Evolutionary conservation across 805 yeast species (phyloP).

Genomic region (Peterozyma xylosa): DNA sequence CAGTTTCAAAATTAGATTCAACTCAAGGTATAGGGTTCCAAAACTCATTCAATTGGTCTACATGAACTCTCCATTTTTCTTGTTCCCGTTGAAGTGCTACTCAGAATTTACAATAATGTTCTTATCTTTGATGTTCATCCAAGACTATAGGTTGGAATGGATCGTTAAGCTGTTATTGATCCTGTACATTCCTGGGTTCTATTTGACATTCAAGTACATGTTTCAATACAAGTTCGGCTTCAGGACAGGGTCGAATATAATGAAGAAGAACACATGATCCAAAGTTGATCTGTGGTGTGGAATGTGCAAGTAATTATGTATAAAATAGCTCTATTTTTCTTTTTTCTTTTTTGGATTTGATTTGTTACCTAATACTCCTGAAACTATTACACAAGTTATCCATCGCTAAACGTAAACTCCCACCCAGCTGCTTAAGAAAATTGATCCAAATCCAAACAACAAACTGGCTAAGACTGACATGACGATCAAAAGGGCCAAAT

Average conservation of each 20-base stretch:
- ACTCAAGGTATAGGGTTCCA: constrained; percentile 11
- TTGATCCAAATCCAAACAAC: constrained; percentile 18
- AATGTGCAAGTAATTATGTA: too few relatives aligned
- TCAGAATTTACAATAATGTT: constrained; percentile 16
- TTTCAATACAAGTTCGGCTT: background rate
- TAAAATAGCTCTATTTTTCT: background rate
- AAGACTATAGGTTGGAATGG: constrained; percentile 5
- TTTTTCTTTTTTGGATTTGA: background rate
- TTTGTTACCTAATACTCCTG: background rate
- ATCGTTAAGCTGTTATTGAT: constrained; percentile 11
- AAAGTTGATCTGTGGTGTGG: too few relatives aligned
- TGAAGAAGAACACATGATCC: background rate
- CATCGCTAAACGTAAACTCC: constrained; percentile 20
- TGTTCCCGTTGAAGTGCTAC: constrained; percentile 14
- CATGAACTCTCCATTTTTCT: constrained; percentile 10
- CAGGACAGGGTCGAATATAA: background rate
- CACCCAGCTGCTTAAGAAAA: constrained; percentile 20
- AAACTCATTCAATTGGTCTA: constrained; percentile 12
- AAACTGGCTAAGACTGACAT: constrained; percentile 19
- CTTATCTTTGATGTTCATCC: constrained; percentile 13
- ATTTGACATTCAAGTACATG: constrained; percentile 15
- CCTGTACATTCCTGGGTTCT: constrained; percentile 14
- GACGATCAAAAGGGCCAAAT: constrained; percentile 4
- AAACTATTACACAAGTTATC: too few relatives aligned
- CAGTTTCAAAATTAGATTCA: constrained; percentile 18